These are phyloP conservation scores for Gymnopilus dilepis DNA, from an alignment of 768 basidiomycete species.

Conservation along the genomic window DNA sequence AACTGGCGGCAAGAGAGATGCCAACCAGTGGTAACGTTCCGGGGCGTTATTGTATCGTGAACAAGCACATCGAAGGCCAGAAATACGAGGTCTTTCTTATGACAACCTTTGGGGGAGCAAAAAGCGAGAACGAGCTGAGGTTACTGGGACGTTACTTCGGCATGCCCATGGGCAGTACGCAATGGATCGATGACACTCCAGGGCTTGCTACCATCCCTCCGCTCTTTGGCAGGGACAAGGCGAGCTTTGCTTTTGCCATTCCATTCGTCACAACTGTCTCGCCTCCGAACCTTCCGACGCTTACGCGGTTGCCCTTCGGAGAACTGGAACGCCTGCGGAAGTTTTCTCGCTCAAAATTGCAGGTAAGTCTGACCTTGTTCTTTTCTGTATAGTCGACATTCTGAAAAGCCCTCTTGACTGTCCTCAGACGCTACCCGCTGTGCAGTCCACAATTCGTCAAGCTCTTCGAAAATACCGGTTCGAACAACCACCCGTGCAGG, in stretches of 20 bases:
- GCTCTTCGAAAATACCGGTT: neutral
- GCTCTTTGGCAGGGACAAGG: conserved; percentile 26
- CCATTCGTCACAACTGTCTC: conserved; percentile 30
- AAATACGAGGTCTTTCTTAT: conserved; percentile 42
- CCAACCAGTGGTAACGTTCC: conserved; percentile 6
- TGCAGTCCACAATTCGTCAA: conserved; percentile 13
- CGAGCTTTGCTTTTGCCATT: conserved; percentile 39
- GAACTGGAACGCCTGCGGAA: conserved; percentile 33
- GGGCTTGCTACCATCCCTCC: conserved; percentile 36
- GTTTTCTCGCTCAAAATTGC: conserved; percentile 11
- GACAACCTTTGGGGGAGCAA: conserved; percentile 39
- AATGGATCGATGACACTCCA: conserved; percentile 32
- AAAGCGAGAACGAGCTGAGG: conserved; percentile 26
- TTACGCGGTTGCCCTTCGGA: conserved; percentile 26
- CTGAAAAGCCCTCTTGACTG: neutral
- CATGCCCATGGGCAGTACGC: conserved; percentile 38
- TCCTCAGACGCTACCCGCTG: conserved; percentile 2
- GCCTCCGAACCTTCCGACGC: conserved; percentile 13
- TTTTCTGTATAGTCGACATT: neutral
- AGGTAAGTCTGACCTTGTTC: conserved; percentile 8
- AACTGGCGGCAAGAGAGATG: conserved; percentile 26
- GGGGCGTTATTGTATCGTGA: conserved; percentile 41
- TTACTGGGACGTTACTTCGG: conserved; percentile 38
- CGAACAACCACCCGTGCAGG: neutral
- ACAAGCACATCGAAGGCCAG: conserved; percentile 32